A percentile compares a stretch with the other conserved stretches of the same genome.
These are phyloP conservation scores for Trichomonas vaginalis DNA, from an alignment of 208 protist species.

Conservation along the genomic window DNA sequence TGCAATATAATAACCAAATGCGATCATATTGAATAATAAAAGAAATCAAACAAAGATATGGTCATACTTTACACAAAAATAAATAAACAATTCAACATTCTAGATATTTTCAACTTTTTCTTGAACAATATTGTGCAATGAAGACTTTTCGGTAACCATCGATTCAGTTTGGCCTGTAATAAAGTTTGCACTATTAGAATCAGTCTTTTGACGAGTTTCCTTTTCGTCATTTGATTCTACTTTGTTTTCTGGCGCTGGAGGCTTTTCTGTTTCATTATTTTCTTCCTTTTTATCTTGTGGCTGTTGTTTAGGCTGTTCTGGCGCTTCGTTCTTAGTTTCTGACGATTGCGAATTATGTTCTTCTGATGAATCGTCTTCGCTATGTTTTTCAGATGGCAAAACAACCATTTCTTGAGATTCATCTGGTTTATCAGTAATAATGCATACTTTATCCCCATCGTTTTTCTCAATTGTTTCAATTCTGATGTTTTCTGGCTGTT, in stretches of 20 bases:
- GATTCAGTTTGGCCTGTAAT: background rate
- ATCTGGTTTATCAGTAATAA: background rate
- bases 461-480: background rate
- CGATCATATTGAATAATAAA: too few relatives aligned
- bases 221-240: background rate
- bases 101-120: background rate
- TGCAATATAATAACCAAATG: too few relatives aligned
- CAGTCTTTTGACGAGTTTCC: background rate
- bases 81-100: background rate
- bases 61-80: background rate
- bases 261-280: background rate
- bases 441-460: background rate
- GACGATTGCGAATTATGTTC: background rate
- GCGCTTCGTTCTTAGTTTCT: background rate
- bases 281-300: background rate
- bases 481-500: background rate
- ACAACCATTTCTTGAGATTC: background rate
- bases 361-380: background rate
- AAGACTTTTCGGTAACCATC: background rate
- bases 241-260: background rate
- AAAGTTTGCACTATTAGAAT: background rate
- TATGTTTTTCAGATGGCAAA: background rate
- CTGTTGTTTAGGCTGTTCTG: too few relatives aligned
- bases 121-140: background rate
- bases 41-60: too few relatives aligned